Evolutionary conservation across 2,329 filamentous ascomycete genomes (phyloP), one percentile per base, ranked within the genome.

Genomic region (Stagonosporopsis cucurbitacearum): DNA sequence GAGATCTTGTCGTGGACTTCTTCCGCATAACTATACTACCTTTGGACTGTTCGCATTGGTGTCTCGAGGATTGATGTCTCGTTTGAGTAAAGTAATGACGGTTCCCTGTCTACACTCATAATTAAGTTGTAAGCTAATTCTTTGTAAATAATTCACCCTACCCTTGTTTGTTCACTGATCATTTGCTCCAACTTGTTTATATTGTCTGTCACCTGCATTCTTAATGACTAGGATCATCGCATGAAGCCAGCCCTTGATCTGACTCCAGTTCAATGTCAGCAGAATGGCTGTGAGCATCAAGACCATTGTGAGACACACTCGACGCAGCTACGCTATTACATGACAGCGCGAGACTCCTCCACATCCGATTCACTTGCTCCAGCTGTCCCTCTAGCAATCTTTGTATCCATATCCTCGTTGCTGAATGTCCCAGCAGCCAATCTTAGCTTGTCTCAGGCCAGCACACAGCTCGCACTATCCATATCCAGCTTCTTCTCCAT

Each of bases 21-120:
- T 72, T 71, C 23, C 68, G 72, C 57, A 64, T 65, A 60, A 62
- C 51, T 0, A 50, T 40, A 5, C 69, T 65, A 20, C 56, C 64
- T 2, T 28, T 68, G 8, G 66, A 69, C 46, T 72, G 30, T 72
- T 71, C 28, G 54, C 71, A 50, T 62, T 40, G 36, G 35, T 54
- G 35, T 46, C 26, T 49, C n/a, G 48, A 51, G 36, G 36, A 28
- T 37, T 33, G 42, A 32, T 50, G 32, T 51, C 26, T 23, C 26
- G 36, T 30, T 17, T 40, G 23, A 33, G 32, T 25, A 41, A 33
- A 17, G 36, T 17, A 52, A 33, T 35, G 44, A 26, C 28, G 35
- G 22, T 36, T 50, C 41, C 15, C 33, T 52, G 30, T 28, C 23
- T 58, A 37, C 7, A 30, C 28, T 58, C 54, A 42, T 45, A 40